Percentiles rank a stretch among this genome's conserved stretches.
Conservation (phyloP, 148 eudicot genomes). For the Camellia sinensis region DNA sequence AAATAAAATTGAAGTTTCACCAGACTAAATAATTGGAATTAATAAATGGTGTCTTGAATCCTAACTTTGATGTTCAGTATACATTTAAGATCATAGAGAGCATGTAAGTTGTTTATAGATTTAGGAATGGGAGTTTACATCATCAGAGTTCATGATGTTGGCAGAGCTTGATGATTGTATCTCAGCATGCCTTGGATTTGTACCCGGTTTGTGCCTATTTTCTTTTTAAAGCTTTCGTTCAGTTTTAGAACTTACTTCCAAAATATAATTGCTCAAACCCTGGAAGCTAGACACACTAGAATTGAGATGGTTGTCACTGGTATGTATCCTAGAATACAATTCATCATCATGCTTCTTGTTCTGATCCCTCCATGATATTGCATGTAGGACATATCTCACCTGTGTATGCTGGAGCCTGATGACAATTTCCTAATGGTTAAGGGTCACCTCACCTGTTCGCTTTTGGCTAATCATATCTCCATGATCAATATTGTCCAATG, state of each 20-base stretch:
- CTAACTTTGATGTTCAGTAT: neutral
- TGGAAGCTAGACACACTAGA: neutral
- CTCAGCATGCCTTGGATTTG: no score
- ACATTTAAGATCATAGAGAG: neutral
- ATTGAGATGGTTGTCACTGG: neutral
- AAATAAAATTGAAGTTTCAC: neutral
- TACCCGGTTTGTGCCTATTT: no score
- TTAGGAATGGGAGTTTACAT: no score
- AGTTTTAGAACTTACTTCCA: no score
- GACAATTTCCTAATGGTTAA: neutral
- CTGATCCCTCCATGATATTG: neutral
- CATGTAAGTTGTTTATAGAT: neutral
- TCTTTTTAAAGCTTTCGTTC: no score
- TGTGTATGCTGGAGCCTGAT: conserved; percentile 7
- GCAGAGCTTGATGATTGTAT: no score
- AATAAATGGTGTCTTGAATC: neutral
- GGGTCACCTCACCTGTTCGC: conserved; percentile 4
- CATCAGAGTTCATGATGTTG: no score
- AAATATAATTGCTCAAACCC: neutral
- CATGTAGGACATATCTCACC: neutral
- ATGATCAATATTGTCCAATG: conserved; percentile 10
- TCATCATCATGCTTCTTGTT: neutral
- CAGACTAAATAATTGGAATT: neutral
- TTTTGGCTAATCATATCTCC: conserved; percentile 17
- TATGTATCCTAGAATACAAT: neutral